Conservation (phyloP, 2,329 filamentous ascomycete species). For the Ciborinia camelliae region DNA sequence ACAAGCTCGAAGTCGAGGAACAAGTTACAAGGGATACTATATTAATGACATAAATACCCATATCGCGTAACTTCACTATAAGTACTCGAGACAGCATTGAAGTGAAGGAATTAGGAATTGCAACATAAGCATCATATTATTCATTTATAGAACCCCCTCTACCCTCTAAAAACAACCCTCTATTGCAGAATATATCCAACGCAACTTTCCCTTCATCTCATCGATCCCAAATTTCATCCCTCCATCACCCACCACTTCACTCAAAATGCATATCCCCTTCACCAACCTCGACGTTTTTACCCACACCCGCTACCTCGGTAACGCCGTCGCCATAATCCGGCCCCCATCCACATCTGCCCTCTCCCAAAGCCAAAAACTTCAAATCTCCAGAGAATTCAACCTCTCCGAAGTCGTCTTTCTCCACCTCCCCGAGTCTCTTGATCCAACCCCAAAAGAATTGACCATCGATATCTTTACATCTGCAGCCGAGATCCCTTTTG, state of each 20-base stretch:
- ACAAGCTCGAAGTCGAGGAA: not conserved
- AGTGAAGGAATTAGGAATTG: not conserved
- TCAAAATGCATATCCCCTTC: constrained; percentile 38
- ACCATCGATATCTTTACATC: constrained; percentile 59
- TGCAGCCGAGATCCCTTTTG: constrained; percentile 55
- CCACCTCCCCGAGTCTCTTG: constrained; percentile 41
- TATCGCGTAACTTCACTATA: not conserved
- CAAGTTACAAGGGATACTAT: not conserved
- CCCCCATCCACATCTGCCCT: constrained; percentile 46
- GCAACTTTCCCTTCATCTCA: not conserved
- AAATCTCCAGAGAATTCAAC: constrained; percentile 61
- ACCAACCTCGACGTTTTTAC: constrained; percentile 51
- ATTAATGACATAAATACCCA: not conserved
- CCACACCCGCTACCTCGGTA: constrained; percentile 50
- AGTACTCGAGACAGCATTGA: too few species aligned
- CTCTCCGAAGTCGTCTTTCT: constrained; percentile 63
- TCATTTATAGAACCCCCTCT: not conserved
- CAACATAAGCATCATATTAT: not conserved
- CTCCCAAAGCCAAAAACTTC: constrained; percentile 52
- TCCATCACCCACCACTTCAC: not conserved
- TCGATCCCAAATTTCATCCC: not conserved
- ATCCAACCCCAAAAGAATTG: constrained; percentile 28
- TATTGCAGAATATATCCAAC: not conserved
- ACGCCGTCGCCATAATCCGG: constrained; percentile 58
- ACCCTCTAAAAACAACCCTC: not conserved